Percentiles rank a stretch among this genome's conserved stretches.
phyloP scores from a whole-genome alignment of 495 filamentous ascomycete species.

The Aspergillus conjunctus region DNA sequence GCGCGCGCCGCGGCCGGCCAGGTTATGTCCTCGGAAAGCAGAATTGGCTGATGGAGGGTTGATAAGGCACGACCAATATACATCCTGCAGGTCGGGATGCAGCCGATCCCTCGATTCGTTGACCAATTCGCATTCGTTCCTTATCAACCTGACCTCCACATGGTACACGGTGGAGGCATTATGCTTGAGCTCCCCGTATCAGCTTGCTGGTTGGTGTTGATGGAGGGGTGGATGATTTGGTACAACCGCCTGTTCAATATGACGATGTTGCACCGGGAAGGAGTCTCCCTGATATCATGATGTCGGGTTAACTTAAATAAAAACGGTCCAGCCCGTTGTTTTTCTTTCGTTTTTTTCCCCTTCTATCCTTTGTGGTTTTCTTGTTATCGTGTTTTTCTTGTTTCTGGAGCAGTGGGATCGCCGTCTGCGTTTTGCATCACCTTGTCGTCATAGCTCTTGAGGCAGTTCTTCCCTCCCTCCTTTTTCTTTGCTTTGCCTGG shows the following conservation, averaged over 20 bases:
- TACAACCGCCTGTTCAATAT: neutral
- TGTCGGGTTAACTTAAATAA: neutral
- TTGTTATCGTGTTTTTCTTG: too few relatives aligned
- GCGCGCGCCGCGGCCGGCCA: too few relatives aligned
- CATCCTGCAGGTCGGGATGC: conserved; percentile 2
- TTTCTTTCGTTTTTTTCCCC: neutral
- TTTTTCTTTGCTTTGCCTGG: too few relatives aligned
- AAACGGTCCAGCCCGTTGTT: neutral
- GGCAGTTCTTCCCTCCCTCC: too few relatives aligned
- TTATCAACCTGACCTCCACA: conserved; percentile 18
- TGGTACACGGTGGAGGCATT: neutral
- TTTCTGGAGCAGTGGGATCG: too few relatives aligned
- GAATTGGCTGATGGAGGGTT: conserved; percentile 17
- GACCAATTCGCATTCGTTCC: conserved; percentile 18
- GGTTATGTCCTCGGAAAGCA: neutral
- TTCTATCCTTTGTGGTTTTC: neutral
- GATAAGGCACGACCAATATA: conserved; percentile 17
- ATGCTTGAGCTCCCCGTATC: neutral
- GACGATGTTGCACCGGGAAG: conserved; percentile 1
- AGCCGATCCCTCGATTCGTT: conserved; percentile 19
- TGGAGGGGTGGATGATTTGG: neutral
- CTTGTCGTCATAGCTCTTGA: too few relatives aligned
- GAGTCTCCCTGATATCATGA: neutral
- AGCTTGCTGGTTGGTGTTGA: too few relatives aligned
- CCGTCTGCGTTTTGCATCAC: too few relatives aligned